phyloP scores from a whole-genome alignment of 768 basidiomycete species.

The Mycena latifolia region DNA sequence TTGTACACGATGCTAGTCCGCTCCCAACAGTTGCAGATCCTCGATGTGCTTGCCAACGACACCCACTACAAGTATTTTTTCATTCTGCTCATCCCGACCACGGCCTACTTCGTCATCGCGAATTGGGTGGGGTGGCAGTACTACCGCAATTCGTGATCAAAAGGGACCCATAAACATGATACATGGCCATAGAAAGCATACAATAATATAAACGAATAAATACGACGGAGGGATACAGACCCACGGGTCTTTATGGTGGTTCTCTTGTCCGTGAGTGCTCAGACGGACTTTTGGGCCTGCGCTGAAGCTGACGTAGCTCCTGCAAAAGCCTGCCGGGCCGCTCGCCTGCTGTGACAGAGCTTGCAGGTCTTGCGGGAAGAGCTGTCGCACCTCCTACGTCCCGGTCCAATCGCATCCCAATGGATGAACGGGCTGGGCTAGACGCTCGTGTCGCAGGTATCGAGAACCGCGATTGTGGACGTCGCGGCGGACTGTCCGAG shows the following conservation, averaged over 20 bases:
- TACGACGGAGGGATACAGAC: conserved; percentile 12
- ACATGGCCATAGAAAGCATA: conserved; percentile 19
- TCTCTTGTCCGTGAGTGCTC: conserved; percentile 54
- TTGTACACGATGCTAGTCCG: background rate
- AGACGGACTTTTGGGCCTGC: conserved; percentile 60
- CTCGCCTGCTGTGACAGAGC: conserved; percentile 49
- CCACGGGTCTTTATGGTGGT: conserved; percentile 45
- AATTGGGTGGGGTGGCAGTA: conserved; percentile 99
- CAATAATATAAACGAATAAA: conserved; percentile 39
- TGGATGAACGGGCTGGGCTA: conserved; percentile 30
- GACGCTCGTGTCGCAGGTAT: conserved; percentile 34
- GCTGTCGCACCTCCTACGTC: conserved; percentile 4
- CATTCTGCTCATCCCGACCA: conserved; percentile 83
- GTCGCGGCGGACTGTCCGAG: conserved; percentile 36
- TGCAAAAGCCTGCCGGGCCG: conserved; percentile 61
- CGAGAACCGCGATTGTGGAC: conserved; percentile 31
- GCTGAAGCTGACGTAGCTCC: conserved; percentile 65
- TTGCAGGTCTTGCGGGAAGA: conserved; percentile 39
- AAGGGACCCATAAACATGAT: background rate
- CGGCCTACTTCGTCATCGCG: conserved; percentile 92
- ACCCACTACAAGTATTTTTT: conserved; percentile 92
- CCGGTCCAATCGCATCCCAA: conserved; percentile 26
- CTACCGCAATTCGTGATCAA: conserved; percentile 91
- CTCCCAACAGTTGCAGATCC: conserved; percentile 55
- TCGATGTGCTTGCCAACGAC: conserved; percentile 76